phyloP scores from a whole-genome alignment of 2,329 filamentous ascomycete genomes.

The Raffaelea ambrosiae region DNA sequence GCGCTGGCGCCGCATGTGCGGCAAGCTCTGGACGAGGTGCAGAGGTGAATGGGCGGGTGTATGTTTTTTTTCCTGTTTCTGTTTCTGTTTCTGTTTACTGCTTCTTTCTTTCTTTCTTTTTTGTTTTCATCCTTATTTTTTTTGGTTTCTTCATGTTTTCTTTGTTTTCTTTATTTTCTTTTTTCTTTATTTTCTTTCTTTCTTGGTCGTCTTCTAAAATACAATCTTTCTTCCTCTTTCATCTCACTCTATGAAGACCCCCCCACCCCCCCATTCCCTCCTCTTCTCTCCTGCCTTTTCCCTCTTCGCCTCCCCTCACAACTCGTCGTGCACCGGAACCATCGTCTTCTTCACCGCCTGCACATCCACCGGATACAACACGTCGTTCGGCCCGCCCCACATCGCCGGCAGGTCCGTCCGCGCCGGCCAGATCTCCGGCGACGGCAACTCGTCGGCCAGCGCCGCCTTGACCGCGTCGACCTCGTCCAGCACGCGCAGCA shows the following conservation, averaged over 20 bases:
- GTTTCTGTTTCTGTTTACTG: neutral
- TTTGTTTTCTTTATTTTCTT: neutral
- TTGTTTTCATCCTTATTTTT: neutral
- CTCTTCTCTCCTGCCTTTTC: neutral
- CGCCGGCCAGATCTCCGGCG: neutral
- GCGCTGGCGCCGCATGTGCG: too few relatives aligned
- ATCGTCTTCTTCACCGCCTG: neutral
- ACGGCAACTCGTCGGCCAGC: neutral
- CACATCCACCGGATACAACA: neutral
- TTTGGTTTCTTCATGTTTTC: neutral
- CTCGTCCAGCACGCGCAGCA: conserved; percentile 71
- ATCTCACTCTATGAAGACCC: too few relatives aligned
- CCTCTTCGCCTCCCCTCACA: neutral
- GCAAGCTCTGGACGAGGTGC: too few relatives aligned
- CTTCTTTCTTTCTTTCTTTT: neutral
- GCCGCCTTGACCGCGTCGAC: conserved; percentile 53
- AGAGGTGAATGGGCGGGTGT: too few relatives aligned
- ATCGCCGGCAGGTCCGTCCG: neutral
- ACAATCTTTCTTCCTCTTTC: too few relatives aligned
- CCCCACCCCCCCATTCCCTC: too few relatives aligned
- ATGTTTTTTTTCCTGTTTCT: too few relatives aligned
- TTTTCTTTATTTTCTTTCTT: too few relatives aligned
- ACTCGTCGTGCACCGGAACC: neutral
- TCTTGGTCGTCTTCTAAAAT: too few relatives aligned
- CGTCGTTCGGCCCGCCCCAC: neutral